phyloP scores from a whole-genome alignment of 495 filamentous ascomycete genomes.

The Hyaloscypha bicolor region DNA sequence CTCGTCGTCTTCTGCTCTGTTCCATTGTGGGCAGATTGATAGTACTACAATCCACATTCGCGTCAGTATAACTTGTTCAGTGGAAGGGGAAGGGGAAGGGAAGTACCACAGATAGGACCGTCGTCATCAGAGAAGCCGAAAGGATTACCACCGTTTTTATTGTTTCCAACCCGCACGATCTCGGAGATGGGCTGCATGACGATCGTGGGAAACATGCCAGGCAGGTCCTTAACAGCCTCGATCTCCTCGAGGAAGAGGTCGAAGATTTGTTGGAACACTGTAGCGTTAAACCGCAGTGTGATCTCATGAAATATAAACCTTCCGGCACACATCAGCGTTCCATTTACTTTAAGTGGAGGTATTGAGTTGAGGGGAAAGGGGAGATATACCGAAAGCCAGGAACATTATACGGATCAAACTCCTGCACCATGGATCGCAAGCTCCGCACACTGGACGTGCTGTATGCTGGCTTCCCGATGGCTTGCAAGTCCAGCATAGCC shows the following conservation, averaged over 20 bases:
- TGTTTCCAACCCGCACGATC: background rate
- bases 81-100: constrained; percentile 6
- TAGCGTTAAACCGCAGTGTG: background rate
- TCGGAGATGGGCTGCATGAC: background rate
- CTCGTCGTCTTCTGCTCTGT: background rate
- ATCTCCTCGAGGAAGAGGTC: background rate
- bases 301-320: background rate
- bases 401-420: background rate
- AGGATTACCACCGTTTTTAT: constrained; percentile 1
- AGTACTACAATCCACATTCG: constrained; percentile 12
- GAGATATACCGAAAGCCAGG: background rate
- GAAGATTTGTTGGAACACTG: background rate
- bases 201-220: background rate
- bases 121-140: background rate
- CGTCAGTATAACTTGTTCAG: background rate
- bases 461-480: background rate
- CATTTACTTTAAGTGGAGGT: background rate
- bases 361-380: background rate
- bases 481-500: background rate
- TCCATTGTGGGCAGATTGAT: background rate
- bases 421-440: background rate
- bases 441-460: background rate
- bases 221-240: background rate
- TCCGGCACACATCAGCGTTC: background rate
- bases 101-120: background rate